Evolutionary conservation across 495 filamentous ascomycete species (phyloP), one percentile per base, ranked within the genome.

Genomic region (Aspergillus incahuasiensis): DNA sequence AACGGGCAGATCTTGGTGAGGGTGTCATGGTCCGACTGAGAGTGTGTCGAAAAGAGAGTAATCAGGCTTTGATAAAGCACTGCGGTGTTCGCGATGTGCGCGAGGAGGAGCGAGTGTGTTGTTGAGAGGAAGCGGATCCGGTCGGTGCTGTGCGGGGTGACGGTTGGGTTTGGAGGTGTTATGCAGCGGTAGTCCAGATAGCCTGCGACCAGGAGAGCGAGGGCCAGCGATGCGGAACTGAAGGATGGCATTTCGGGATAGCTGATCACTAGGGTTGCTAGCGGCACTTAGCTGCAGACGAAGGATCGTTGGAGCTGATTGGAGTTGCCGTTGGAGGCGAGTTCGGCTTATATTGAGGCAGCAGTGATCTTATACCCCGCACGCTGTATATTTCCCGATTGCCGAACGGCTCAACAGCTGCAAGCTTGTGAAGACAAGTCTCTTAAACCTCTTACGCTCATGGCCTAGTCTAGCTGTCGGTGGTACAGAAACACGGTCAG

Each of bases 51-150:
- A 24, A 56, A 49, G 5, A 56, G 19, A 11, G 39, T 35, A 9
- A 56, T 25, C 11, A 56, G 46, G n/a, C 38, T 44, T 13, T 49
- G 45, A 34, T 56, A 56, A 3, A 56, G 35, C 25, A 18, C 5
- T 8, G 25, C 20, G 8, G 38, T 16, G 13, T 18, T 41, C 20
- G 21, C 16, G 32, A 16, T 22, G 18, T 38, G 41, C 8, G 38
- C 42, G 20, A 9, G 5, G 5, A 50, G 11, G 6, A 21, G 13
- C 1, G 32, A 3, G 2, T 18, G 46, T 1, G 21, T 19, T 3
- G 20, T 28, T 9, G 22, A 32, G 20, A 56, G n/a, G 24, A 43
- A 50, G 16, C 46, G 45, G 46, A 56, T 34, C 13, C 45, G 34
- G 39, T 56, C 54, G 42, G 54, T 43, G n/a, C 11, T 24, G 25